Conservation (phyloP, 768 basidiomycete species). For the Cystobasidium onofrii region DNA sequence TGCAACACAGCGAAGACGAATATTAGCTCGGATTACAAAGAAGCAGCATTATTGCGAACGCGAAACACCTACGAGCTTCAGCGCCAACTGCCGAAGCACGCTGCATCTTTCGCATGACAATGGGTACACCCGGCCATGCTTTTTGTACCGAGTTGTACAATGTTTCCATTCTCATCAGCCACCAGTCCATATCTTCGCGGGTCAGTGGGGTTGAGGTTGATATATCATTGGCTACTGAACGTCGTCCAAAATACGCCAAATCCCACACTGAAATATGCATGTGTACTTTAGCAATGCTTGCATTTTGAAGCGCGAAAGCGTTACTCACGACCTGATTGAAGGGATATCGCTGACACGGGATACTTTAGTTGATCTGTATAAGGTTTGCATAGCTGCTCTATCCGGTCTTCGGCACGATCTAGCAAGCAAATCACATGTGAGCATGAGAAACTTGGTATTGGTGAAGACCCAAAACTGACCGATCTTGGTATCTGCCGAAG, state of each 20-base stretch:
- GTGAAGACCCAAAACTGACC: neutral
- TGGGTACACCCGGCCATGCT: conserved; percentile 37
- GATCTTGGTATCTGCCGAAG: neutral
- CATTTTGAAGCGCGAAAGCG: too few relatives aligned
- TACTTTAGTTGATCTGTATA: conserved; percentile 35
- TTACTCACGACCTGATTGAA: conserved; percentile 38
- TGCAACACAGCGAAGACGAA: neutral
- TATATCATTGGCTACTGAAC: conserved; percentile 5
- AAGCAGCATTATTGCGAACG: too few relatives aligned
- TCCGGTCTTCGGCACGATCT: conserved; percentile 40
- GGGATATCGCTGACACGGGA: conserved; percentile 38
- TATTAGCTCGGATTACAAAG: too few relatives aligned
- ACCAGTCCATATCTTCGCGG: conserved; percentile 38
- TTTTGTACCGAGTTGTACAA: conserved; percentile 32
- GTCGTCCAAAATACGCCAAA: conserved; percentile 39
- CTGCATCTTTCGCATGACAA: conserved; percentile 38
- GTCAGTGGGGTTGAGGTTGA: conserved; percentile 38
- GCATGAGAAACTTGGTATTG: conserved; percentile 41
- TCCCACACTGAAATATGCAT: conserved; percentile 38
- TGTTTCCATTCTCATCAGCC: conserved; percentile 34
- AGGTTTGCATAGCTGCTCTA: conserved; percentile 39
- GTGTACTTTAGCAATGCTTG: too few relatives aligned
- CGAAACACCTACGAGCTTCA: neutral
- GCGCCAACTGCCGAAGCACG: conserved; percentile 14
- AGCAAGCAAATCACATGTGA: conserved; percentile 39